phyloP scores from a whole-genome alignment of 2,329 filamentous ascomycete genomes.

The Penicillium olsonii region DNA sequence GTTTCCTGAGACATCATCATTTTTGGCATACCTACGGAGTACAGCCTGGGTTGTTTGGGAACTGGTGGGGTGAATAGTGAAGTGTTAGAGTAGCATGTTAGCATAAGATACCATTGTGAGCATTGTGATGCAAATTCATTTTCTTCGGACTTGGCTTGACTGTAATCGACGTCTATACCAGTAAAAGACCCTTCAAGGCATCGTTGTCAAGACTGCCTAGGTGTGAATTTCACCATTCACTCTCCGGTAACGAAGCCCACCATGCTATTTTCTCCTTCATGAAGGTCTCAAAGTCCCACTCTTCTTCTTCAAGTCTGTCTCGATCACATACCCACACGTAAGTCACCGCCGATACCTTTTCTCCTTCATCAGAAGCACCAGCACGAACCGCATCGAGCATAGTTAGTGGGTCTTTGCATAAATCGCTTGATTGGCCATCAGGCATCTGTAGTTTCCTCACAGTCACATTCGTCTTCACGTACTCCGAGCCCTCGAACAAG shows the following conservation, averaged over 20 bases:
- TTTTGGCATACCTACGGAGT: neutral
- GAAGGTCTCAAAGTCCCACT: constrained; percentile 91
- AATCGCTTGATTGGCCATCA: constrained; percentile 18
- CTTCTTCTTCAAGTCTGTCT: constrained; percentile 63
- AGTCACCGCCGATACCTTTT: constrained; percentile 56
- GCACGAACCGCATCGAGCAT: constrained; percentile 53
- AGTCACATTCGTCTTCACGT: constrained; percentile 56
- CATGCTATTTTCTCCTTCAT: constrained; percentile 69
- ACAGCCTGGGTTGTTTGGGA: neutral
- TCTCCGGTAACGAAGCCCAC: constrained; percentile 56
- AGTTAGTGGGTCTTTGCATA: constrained; percentile 32
- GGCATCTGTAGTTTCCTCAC: constrained; percentile 42
- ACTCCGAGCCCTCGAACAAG: constrained; percentile 77
- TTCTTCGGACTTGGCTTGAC: too few species aligned
- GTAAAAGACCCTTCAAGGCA: too few species aligned
- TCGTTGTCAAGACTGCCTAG: too few species aligned
- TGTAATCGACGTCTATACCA: too few species aligned
- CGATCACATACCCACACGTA: constrained; percentile 63
- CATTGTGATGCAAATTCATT: constrained; percentile 7
- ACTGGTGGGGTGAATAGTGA: neutral
- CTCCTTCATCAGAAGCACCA: constrained; percentile 51
- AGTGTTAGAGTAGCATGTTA: neutral
- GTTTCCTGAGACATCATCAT: neutral
- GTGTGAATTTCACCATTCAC: constrained; percentile 37
- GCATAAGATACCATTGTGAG: constrained; percentile 28